These are phyloP conservation scores for Psidium friedrichsthalianum DNA, from an alignment of 345 rosid genomes.

Conservation along the genomic window DNA sequence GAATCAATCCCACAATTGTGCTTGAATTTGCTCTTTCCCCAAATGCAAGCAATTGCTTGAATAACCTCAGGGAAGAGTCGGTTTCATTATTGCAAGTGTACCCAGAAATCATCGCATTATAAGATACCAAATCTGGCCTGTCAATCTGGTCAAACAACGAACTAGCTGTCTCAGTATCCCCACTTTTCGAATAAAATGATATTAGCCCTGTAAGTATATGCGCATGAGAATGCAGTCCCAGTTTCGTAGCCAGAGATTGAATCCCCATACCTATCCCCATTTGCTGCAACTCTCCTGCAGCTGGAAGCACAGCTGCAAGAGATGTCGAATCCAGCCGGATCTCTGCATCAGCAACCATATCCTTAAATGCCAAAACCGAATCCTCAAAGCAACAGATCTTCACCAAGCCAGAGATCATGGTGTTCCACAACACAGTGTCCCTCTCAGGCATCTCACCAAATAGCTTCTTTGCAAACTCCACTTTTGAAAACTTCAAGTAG, in stretches of 20 bases:
- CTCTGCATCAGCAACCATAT: conserved; percentile 27
- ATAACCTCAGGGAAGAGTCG: conserved; percentile 35
- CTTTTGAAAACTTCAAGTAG: conserved; percentile 35
- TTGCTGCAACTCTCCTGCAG: conserved; percentile 62
- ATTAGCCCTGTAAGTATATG: conserved; percentile 57
- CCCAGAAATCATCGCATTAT: conserved; percentile 76
- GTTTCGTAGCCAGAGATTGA: conserved; percentile 43
- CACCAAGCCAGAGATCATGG: conserved; percentile 51
- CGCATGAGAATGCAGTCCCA: conserved; percentile 37
- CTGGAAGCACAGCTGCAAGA: conserved; percentile 51
- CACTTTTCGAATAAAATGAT: conserved; percentile 52
- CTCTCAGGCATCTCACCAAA: conserved; percentile 49
- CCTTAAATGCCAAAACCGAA: conserved; percentile 31
- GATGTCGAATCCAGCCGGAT: conserved; percentile 36
- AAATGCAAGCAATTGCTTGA: conserved; percentile 33
- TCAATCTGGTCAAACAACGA: conserved; percentile 40
- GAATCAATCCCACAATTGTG: conserved; percentile 65
- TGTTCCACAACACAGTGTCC: conserved; percentile 60
- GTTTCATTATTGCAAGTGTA: conserved; percentile 43
- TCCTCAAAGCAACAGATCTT: conserved; percentile 39
- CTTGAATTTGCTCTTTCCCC: conserved; percentile 38
- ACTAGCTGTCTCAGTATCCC: conserved; percentile 25
- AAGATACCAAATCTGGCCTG: conserved; percentile 54
- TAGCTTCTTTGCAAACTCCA: conserved; percentile 31
- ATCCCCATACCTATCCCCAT: conserved; percentile 47